Base-by-base conservation (phyloP, 768 basidiomycete genomes). In the Lactifluus piperatus region DNA sequence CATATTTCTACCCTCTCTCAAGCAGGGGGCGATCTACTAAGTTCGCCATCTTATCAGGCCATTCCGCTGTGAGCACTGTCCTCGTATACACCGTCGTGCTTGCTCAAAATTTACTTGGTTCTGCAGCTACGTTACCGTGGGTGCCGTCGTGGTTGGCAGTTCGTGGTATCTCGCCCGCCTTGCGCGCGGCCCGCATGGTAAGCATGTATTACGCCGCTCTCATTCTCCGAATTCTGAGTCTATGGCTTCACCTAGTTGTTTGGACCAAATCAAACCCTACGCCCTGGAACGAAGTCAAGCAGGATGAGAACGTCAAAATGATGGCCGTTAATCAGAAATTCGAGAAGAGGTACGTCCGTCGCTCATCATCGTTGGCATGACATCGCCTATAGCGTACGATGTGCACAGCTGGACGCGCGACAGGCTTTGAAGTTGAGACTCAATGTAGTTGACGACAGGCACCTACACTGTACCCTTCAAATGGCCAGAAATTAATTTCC, bases 231-330 rank as follows among this genome's bases (percentile, higher is more conserved):
- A 50, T 50, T 48, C 36, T 58, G 61, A 67, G 53, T 34, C 5
- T 20, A 13, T 34, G 22, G 11, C 24, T 43, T 34, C n/a, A 2
- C 56, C 4, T 57, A 82, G 81, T 83, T 56, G 70, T 83, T 57
- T 84, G 83, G 83, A 78, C 82, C 66, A 80, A 74, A 71, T 70
- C 68, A 70, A 94, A 94, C 78, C 91, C 91, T 36, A 84, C 84
- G 22, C 92, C 92, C n/a, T 94, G 89, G 88, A 89, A 90, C 73
- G 78, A 81, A 57, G 79, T 93, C 69, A 78, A 88, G 70, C 83
- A 79, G 39, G 77, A 85, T 67, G 83, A 93, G 72, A 81, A 81
- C 64, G 88, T 80, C 54, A 92, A 92, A 74, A 45, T 92, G 60
- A 66, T 83, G 69, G 70, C 78, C 45, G 80, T 88, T 39, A 83